These are phyloP conservation scores for Vickermania spadyakhi DNA, from an alignment of 208 protist genomes.

Conservation along the genomic window DNA sequence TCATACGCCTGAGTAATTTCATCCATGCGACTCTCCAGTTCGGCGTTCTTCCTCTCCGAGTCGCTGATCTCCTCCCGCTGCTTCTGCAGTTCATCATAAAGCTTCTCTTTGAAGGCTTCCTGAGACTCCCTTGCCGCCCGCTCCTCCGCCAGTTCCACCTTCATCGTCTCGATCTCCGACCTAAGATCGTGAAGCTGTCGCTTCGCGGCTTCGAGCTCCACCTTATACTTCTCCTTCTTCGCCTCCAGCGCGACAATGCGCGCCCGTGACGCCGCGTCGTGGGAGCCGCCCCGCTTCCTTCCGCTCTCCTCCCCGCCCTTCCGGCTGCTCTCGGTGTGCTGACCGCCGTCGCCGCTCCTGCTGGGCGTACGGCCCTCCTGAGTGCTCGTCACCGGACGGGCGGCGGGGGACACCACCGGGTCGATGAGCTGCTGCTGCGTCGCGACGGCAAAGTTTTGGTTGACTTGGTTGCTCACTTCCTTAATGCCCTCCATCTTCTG, in stretches of 20 bases:
- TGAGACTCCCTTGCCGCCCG: slow-evolving; percentile 16
- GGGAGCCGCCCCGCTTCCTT: too few species aligned
- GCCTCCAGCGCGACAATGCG: not conserved
- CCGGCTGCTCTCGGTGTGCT: not conserved
- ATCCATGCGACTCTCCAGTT: slow-evolving; percentile 32
- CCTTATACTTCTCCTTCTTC: not conserved
- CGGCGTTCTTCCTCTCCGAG: slow-evolving; percentile 23
- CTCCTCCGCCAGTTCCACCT: slow-evolving; percentile 48
- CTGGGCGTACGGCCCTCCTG: not conserved
- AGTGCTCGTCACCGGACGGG: not conserved
- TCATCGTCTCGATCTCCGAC: slow-evolving; percentile 1
- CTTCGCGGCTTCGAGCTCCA: not conserved
- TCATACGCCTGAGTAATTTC: slow-evolving; percentile 49
- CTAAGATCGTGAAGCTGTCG: not conserved
- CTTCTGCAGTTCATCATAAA: slow-evolving; percentile 48
- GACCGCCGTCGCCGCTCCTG: not conserved
- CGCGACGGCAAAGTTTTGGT: not conserved
- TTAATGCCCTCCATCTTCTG: not conserved
- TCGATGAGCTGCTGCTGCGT: slow-evolving; percentile 4
- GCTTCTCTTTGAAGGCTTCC: slow-evolving; percentile 21
- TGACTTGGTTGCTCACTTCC: not conserved
- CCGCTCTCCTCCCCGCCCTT: not conserved
- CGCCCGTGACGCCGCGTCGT: not conserved
- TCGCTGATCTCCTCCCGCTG: slow-evolving; percentile 31
- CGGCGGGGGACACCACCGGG: not conserved